These are phyloP conservation scores for Suillus plorans DNA, from an alignment of 768 basidiomycete species.

Conservation along the genomic window DNA sequence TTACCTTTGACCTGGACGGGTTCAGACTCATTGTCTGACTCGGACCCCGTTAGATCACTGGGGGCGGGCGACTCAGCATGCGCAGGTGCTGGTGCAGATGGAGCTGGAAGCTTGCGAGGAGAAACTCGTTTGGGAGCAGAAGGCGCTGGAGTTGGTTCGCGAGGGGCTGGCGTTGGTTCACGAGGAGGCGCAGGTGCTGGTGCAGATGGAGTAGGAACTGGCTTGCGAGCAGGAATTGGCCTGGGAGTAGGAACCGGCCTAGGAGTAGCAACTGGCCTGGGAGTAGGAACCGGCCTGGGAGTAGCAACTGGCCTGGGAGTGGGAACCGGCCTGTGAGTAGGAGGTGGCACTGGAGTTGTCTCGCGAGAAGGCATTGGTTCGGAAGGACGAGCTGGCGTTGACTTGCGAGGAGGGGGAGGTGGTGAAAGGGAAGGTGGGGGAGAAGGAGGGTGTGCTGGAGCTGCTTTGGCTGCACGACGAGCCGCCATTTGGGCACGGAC, in stretches of 20 bases:
- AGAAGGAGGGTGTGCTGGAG: neutral
- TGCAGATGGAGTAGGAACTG: no score
- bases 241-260: neutral
- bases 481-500: neutral
- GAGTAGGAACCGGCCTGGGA: no score
- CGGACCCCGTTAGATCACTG: no score
- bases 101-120: neutral
- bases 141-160: no score
- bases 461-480: neutral
- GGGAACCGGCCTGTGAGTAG: neutral
- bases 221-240: neutral
- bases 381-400: neutral
- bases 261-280: no score
- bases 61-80: neutral
- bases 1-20: neutral
- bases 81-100: neutral
- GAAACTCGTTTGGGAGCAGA: neutral
- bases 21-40: neutral
- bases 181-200: no score
- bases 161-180: no score
- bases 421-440: neutral
- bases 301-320: no score
- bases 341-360: neutral
- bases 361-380: neutral
- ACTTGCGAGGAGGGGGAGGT: neutral